These are phyloP conservation scores for Ophiostoma sp. DNA, from an alignment of 2,329 filamentous ascomycete species.

Conservation along the genomic window DNA sequence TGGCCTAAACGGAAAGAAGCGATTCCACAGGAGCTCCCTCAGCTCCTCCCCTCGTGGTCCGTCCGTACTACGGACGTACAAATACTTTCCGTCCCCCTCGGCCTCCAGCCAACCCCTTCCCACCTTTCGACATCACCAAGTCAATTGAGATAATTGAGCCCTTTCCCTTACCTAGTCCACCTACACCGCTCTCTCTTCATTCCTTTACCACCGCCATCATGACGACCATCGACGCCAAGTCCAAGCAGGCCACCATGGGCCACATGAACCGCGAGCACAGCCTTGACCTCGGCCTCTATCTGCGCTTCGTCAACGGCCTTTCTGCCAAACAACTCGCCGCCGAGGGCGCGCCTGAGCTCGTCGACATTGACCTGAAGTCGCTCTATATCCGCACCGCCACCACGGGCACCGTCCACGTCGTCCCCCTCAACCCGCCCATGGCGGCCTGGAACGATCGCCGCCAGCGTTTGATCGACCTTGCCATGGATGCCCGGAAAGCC, in stretches of 20 bases:
- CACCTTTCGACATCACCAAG: not conserved
- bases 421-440: slow-evolving; percentile 72
- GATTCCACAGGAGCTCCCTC: not conserved
- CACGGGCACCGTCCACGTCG: slow-evolving; percentile 45
- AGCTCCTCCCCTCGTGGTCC: not conserved
- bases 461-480: slow-evolving; percentile 70
- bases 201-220: not conserved
- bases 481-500: slow-evolving; percentile 53
- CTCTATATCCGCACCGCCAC: slow-evolving; percentile 61
- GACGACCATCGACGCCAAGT: slow-evolving; percentile 29
- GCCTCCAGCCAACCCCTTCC: not conserved
- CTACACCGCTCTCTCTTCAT: not conserved
- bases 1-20: not conserved
- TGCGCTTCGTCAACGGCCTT: slow-evolving; percentile 68
- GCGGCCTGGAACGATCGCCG: slow-evolving; percentile 66
- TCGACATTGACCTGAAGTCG: slow-evolving; percentile 62
- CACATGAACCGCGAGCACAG: slow-evolving; percentile 89
- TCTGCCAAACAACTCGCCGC: slow-evolving; percentile 40
- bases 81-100: not conserved
- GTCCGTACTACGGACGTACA: not conserved
- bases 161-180: not conserved
- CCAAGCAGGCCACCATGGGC: slow-evolving; percentile 52
- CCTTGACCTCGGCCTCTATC: slow-evolving; percentile 71
- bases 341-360: slow-evolving; percentile 52
- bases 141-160: not conserved